These are phyloP conservation scores for Arabis hirsuta DNA, from an alignment of 345 rosid genomes.

Conservation along the genomic window DNA sequence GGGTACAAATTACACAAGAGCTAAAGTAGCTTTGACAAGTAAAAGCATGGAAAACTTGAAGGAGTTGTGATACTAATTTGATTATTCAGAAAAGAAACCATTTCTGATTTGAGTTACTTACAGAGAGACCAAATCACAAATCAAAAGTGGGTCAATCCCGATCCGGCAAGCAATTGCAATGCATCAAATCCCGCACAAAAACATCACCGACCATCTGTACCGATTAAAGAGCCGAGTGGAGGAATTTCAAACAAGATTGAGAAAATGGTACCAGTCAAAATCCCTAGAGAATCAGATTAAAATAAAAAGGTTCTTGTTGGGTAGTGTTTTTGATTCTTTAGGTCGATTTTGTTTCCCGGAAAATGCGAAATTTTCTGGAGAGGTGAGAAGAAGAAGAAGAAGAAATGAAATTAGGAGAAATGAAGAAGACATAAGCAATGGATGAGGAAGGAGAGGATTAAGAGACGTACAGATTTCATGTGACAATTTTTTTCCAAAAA, in stretches of 20 bases:
- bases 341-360: constrained; percentile 9
- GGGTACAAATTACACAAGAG: background rate
- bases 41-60: too few species aligned
- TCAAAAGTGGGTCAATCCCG: constrained; percentile 27
- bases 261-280: constrained; percentile 31
- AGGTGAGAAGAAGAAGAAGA: constrained; percentile 9
- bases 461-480: constrained; percentile 43
- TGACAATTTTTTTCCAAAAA: constrained; percentile 22
- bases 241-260: background rate
- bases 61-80: background rate
- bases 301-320: too few species aligned
- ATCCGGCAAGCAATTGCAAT: constrained; percentile 23
- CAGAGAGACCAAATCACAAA: constrained; percentile 4
- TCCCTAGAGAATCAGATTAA: constrained; percentile 1
- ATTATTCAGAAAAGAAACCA: constrained; percentile 3
- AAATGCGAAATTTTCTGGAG: constrained; percentile 16
- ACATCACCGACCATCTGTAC: constrained; percentile 19
- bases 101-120: constrained; percentile 17
- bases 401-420: background rate
- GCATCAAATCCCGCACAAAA: constrained; percentile 8
- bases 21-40: background rate
- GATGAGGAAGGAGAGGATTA: constrained; percentile 35
- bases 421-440: constrained; percentile 27
- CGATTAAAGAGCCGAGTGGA: background rate
- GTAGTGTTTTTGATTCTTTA: background rate